These are phyloP conservation scores for Seiridium cupressi DNA, from an alignment of 2,329 filamentous ascomycete species.

Conservation along the genomic window DNA sequence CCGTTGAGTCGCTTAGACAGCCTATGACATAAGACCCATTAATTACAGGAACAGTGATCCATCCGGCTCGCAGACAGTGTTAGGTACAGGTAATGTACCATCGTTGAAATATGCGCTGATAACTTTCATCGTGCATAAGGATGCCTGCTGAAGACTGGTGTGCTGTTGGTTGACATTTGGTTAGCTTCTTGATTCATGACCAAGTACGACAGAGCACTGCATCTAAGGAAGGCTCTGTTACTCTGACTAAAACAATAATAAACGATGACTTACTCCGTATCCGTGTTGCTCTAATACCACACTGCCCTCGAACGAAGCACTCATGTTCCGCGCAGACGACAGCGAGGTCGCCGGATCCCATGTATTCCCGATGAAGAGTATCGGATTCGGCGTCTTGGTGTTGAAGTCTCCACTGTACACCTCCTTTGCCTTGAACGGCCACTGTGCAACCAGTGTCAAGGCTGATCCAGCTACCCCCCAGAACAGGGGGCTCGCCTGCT, in stretches of 20 bases:
- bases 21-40: too few relatives aligned
- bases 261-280: constrained; percentile 14
- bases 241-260: not conserved
- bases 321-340: constrained; percentile 24
- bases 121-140: not conserved
- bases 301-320: constrained; percentile 23
- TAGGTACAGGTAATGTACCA: constrained; percentile 2
- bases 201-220: not conserved
- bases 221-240: too few relatives aligned
- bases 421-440: constrained; percentile 24
- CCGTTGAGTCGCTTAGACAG: too few relatives aligned
- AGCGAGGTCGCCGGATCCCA: constrained; percentile 29
- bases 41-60: too few relatives aligned
- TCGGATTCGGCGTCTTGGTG: constrained; percentile 22
- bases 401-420: constrained; percentile 17
- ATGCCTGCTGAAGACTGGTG: not conserved
- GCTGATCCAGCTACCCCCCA: constrained; percentile 14
- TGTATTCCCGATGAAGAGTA: constrained; percentile 26
- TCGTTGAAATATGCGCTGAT: constrained; percentile 1
- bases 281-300: constrained; percentile 24
- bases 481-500: constrained; percentile 13
- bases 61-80: constrained; percentile 7
- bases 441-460: constrained; percentile 23
- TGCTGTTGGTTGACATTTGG: not conserved
- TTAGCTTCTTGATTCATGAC: not conserved